Conservation (phyloP, 306 rosid genomes). For the Corylus avellana region DNA sequence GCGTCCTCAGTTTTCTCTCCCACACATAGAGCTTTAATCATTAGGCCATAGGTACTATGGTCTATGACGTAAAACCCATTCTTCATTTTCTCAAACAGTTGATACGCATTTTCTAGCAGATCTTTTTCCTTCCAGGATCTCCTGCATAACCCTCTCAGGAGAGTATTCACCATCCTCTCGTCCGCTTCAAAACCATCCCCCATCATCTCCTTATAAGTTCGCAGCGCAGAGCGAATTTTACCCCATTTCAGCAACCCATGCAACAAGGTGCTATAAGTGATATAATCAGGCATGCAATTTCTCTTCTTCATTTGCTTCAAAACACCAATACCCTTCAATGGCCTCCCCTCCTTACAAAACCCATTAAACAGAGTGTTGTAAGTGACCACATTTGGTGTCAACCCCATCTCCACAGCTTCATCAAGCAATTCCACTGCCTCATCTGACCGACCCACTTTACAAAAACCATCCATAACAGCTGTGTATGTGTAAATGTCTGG, state of each 20-base stretch:
- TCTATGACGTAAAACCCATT: constrained; percentile 33
- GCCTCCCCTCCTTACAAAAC: constrained; percentile 74
- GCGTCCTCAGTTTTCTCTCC: constrained; percentile 46
- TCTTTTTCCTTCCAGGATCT: constrained; percentile 38
- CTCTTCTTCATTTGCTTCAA: constrained; percentile 59
- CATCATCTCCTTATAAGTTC: constrained; percentile 59
- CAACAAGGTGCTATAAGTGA: constrained; percentile 62
- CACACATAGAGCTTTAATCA: constrained; percentile 46
- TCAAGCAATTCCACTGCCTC: constrained; percentile 70
- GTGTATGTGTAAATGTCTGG: constrained; percentile 70
- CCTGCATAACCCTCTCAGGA: constrained; percentile 60
- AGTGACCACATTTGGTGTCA: constrained; percentile 57
- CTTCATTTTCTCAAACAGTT: constrained; percentile 63
- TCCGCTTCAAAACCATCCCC: constrained; percentile 53
- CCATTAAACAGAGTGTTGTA: constrained; percentile 72
- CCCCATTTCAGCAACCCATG: constrained; percentile 79
- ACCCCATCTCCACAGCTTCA: constrained; percentile 58
- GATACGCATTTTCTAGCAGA: constrained; percentile 44
- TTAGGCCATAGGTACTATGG: constrained; percentile 43
- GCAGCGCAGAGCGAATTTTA: constrained; percentile 34
- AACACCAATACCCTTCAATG: constrained; percentile 54
- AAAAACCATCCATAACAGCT: constrained; percentile 75
- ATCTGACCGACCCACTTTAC: constrained; percentile 78
- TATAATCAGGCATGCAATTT: constrained; percentile 58
- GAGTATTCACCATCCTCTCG: constrained; percentile 50